A percentile compares a stretch with the other conserved stretches of the same genome.
Evolutionary conservation across 306 rosid species (phyloP).

Genomic region (Castanea sativa): DNA sequence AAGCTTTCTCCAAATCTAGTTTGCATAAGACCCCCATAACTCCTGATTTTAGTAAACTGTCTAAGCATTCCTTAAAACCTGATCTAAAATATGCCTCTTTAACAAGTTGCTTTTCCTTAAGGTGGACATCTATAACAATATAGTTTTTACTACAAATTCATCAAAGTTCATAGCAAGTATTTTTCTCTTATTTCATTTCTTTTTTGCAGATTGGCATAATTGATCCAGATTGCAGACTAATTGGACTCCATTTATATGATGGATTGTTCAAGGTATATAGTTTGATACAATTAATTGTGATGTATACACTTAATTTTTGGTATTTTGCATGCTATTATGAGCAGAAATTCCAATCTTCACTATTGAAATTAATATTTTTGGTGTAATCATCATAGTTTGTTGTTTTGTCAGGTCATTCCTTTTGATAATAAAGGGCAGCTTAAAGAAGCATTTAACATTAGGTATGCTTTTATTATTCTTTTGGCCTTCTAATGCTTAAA

Average conservation of each 20-base stretch:
- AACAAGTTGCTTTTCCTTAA: background rate
- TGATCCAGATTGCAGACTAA: conserved; percentile 95
- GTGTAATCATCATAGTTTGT: conserved; percentile 8
- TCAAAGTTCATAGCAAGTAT: conserved; percentile 13
- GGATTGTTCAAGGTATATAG: conserved; percentile 83
- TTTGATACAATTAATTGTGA: background rate
- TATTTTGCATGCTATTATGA: background rate
- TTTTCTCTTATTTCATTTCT: background rate
- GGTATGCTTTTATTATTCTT: conserved; percentile 43
- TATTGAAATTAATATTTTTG: conserved; percentile 1
- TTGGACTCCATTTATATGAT: conserved; percentile 96
- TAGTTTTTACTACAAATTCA: conserved; percentile 2
- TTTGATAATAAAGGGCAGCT: conserved; percentile 96
- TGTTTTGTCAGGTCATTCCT: conserved; percentile 77
- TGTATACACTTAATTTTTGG: background rate
- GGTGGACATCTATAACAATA: conserved; percentile 4
- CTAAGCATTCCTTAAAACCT: too few relatives aligned
- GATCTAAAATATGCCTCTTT: too few relatives aligned
- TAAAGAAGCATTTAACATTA: conserved; percentile 95
- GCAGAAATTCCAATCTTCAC: background rate
- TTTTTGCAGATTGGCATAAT: conserved; percentile 89
- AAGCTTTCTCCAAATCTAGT: too few relatives aligned
- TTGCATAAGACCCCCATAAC: too few relatives aligned
- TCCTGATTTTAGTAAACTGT: too few relatives aligned
- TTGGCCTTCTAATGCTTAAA: conserved; percentile 1